Percentiles rank a stretch among this genome's conserved stretches.
Conservation (phyloP, 2,329 filamentous ascomycete species). For the Colletotrichum sp. region DNA sequence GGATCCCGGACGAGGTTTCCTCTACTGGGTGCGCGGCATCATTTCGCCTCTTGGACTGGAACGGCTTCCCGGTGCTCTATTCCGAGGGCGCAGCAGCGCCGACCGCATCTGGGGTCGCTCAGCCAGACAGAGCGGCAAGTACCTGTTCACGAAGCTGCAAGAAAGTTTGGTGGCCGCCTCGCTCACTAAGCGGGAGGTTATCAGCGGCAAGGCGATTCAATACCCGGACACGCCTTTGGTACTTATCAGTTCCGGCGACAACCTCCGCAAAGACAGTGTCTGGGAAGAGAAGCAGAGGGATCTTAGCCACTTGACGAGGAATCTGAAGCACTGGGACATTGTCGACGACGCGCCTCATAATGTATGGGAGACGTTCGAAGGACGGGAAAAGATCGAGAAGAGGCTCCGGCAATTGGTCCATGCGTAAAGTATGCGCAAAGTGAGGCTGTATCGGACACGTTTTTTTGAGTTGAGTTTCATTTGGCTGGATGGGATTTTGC, state of each 20-base stretch:
- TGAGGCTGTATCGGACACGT: background rate
- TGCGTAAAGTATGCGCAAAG: slow-evolving; percentile 2
- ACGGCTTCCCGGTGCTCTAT: slow-evolving; percentile 78
- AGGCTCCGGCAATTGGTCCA: slow-evolving; percentile 73
- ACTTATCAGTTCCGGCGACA: slow-evolving; percentile 81
- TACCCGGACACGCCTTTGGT: slow-evolving; percentile 75
- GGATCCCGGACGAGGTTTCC: slow-evolving; percentile 74
- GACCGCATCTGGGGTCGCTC: slow-evolving; percentile 86
- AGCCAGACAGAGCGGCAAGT: slow-evolving; percentile 81
- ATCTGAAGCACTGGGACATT: slow-evolving; percentile 83
- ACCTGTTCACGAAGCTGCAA: slow-evolving; percentile 89
- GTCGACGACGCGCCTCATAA: slow-evolving; percentile 85
- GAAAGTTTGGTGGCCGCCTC: slow-evolving; percentile 88
- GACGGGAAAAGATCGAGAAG: slow-evolving; percentile 78
- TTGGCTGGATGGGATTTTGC: background rate
- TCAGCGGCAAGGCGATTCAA: slow-evolving; percentile 81
- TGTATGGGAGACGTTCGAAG: slow-evolving; percentile 80
- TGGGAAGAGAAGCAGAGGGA: slow-evolving; percentile 91
- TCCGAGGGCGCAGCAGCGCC: slow-evolving; percentile 78
- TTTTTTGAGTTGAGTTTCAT: background rate
- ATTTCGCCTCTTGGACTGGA: slow-evolving; percentile 88
- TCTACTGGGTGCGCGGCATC: slow-evolving; percentile 85
- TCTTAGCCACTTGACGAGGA: slow-evolving; percentile 78
- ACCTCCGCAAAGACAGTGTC: slow-evolving; percentile 67
- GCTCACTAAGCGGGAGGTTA: slow-evolving; percentile 83